phyloP scores from a whole-genome alignment of 495 filamentous ascomycete species.

The Lepraria neglecta region DNA sequence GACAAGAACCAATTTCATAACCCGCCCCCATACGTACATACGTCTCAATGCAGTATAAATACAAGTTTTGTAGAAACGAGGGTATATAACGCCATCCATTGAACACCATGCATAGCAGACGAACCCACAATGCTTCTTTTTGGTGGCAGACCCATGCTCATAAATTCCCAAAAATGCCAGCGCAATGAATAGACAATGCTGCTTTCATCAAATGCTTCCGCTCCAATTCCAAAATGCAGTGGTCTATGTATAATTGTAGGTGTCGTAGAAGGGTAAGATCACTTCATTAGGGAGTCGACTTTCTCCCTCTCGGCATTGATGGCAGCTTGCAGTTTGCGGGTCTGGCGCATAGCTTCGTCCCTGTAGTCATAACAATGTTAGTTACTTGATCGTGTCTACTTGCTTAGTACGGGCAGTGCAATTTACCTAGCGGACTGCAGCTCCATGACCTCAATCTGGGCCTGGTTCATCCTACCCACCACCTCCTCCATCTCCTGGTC shows the following conservation, averaged over 20 bases:
- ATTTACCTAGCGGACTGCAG: conserved; percentile 79
- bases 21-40: no score
- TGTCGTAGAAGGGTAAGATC: background rate
- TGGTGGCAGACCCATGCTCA: background rate
- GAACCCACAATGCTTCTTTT: background rate
- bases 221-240: background rate
- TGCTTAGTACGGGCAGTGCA: background rate
- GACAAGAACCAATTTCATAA: no score
- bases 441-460: conserved; percentile 89
- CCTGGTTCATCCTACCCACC: conserved; percentile 81
- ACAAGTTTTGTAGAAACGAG: conserved; percentile 1
- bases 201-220: background rate
- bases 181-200: conserved; percentile 2
- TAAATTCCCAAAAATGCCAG: conserved; percentile 3
- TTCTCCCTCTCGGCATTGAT: conserved; percentile 54
- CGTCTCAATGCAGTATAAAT: background rate
- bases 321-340: conserved; percentile 64
- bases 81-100: conserved; percentile 6
- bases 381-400: background rate
- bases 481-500: conserved; percentile 95
- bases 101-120: background rate
- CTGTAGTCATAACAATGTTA: conserved; percentile 41
- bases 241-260: conserved; percentile 3
- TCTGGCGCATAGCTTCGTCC: conserved; percentile 80
- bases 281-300: conserved; percentile 41